Evolutionary conservation across 1,284 basidiomycete species (phyloP).

Genomic region (Ustilago hordei): DNA sequence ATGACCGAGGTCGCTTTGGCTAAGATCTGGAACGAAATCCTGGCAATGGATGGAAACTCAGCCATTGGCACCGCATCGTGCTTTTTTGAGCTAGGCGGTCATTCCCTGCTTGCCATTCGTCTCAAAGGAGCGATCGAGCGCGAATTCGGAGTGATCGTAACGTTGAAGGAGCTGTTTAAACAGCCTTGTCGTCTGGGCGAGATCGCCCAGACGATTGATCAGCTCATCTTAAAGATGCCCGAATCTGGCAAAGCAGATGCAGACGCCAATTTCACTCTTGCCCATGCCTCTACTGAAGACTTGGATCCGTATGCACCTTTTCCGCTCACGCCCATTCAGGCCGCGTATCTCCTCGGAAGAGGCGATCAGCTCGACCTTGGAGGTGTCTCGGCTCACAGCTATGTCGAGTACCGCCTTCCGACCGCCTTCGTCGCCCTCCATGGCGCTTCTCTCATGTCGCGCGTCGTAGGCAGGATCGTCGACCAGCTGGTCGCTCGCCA

Average conservation of each 20-base stretch:
- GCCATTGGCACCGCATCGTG: not conserved
- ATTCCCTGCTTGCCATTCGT: not conserved
- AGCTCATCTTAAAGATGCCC: not conserved
- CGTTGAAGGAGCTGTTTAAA: not conserved
- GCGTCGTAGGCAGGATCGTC: not conserved
- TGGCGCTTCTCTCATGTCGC: not conserved
- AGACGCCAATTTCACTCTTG: not conserved
- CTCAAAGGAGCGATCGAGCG: not conserved
- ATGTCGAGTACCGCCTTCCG: not conserved
- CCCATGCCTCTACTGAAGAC: not conserved
- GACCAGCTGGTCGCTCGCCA: not conserved
- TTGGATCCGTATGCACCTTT: not conserved
- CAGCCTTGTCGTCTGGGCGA: not conserved
- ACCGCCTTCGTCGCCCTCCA: not conserved
- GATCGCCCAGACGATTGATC: not conserved
- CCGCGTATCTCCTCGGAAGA: not conserved
- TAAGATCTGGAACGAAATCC: not conserved
- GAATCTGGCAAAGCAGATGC: not conserved
- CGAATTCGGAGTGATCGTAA: not conserved
- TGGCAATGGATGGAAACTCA: not conserved
- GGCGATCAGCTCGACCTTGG: slow-evolving; percentile 1
- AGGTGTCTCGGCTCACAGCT: not conserved
- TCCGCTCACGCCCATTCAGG: not conserved
- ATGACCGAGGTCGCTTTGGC: not conserved
- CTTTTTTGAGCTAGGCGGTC: not conserved